These are phyloP conservation scores for Collybiopsis confluens DNA, from an alignment of 768 basidiomycete species.

Conservation along the genomic window DNA sequence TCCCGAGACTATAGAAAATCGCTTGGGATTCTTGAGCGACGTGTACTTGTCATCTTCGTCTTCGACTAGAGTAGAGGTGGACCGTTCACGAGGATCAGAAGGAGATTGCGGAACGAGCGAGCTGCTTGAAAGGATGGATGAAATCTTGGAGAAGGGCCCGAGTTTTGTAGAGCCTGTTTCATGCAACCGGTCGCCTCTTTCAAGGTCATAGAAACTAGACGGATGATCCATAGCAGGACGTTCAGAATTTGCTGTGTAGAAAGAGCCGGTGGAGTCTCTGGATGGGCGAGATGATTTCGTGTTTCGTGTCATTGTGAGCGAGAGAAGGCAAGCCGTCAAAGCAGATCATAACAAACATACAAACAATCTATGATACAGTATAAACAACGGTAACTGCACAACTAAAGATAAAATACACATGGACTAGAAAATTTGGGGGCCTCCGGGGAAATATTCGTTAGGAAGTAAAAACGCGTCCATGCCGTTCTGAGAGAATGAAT, in stretches of 20 bases:
- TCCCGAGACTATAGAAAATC: neutral
- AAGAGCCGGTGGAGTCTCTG: too few species aligned
- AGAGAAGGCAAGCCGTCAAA: neutral
- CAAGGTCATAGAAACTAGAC: slow-evolving; percentile 2
- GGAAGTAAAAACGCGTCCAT: slow-evolving; percentile 85
- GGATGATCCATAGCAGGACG: too few species aligned
- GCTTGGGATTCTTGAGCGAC: slow-evolving; percentile 1
- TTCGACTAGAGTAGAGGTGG: neutral
- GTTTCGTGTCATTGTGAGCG: neutral
- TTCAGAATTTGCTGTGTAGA: neutral
- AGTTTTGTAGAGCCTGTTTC: neutral
- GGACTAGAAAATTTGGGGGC: slow-evolving; percentile 71
- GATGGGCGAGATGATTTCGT: neutral
- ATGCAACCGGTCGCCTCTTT: neutral
- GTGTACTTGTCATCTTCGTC: slow-evolving; percentile 4
- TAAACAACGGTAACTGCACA: neutral
- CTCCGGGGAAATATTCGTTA: slow-evolving; percentile 63
- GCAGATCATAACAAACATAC: neutral
- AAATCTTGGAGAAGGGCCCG: neutral
- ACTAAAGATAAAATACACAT: slow-evolving; percentile 1
- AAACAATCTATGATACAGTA: neutral
- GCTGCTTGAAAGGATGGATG: neutral
- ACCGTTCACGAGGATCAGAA: neutral
- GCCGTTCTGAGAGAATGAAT: slow-evolving; percentile 72
- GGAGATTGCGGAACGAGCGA: neutral